These are phyloP conservation scores for Penicillium riverlandense DNA, from an alignment of 495 filamentous ascomycete species.

Conservation along the genomic window DNA sequence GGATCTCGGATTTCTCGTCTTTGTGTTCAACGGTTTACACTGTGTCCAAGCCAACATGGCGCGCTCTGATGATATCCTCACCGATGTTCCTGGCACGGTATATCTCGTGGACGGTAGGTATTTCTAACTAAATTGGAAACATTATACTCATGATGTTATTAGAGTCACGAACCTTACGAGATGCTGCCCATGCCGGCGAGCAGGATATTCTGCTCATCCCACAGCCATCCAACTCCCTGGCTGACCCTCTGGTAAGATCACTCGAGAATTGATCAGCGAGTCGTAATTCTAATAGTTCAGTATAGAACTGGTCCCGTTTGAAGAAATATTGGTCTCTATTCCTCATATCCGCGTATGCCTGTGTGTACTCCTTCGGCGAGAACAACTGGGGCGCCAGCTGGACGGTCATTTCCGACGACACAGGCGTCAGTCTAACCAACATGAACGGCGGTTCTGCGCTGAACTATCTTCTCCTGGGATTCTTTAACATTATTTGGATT, in stretches of 20 bases:
- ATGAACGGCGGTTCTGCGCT: slow-evolving; percentile 26
- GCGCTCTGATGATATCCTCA: slow-evolving; percentile 9
- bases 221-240: slow-evolving; percentile 16
- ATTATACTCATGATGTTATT: background rate
- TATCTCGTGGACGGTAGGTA: slow-evolving; percentile 20
- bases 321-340: slow-evolving; percentile 24
- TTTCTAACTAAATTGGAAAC: background rate
- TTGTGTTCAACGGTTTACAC: no score
- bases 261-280: no score
- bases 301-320: slow-evolving; percentile 18
- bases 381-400: slow-evolving; percentile 25
- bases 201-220: slow-evolving; percentile 27
- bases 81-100: slow-evolving; percentile 26
- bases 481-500: slow-evolving; percentile 30
- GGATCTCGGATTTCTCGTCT: no score
- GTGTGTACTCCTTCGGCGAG: slow-evolving; percentile 22
- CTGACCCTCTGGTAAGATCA: slow-evolving; percentile 21
- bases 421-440: slow-evolving; percentile 19
- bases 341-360: slow-evolving; percentile 20
- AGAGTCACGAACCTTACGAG: slow-evolving; percentile 9
- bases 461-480: slow-evolving; percentile 27
- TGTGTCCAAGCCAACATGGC: slow-evolving; percentile 9
- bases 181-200: slow-evolving; percentile 13
- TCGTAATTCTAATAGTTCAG: background rate
- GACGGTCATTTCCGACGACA: slow-evolving; percentile 22